phyloP scores from a whole-genome alignment of 2,329 filamentous ascomycete species.

The Paraconiothyrium brasiliense region DNA sequence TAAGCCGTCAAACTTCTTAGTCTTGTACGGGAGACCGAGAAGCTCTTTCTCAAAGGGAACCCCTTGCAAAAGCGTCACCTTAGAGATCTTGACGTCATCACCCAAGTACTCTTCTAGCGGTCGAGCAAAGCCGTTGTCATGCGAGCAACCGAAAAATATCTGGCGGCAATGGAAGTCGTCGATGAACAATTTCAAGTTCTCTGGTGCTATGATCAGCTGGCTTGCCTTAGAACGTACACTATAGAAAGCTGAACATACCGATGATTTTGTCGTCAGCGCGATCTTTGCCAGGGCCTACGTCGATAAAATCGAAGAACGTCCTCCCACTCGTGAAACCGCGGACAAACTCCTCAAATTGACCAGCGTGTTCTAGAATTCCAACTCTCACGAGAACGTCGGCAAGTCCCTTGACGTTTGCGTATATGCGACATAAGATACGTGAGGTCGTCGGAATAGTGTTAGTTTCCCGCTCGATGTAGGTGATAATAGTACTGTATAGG shows the following conservation, averaged over 20 bases:
- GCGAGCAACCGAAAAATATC: slow-evolving; percentile 67
- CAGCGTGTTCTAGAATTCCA: slow-evolving; percentile 55
- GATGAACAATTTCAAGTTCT: slow-evolving; percentile 64
- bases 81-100: slow-evolving; percentile 53
- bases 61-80: slow-evolving; percentile 66
- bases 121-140: slow-evolving; percentile 64
- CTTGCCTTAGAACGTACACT: neutral
- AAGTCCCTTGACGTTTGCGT: slow-evolving; percentile 63
- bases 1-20: slow-evolving; percentile 60
- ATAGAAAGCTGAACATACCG: slow-evolving; percentile 51
- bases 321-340: slow-evolving; percentile 64
- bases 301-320: slow-evolving; percentile 55
- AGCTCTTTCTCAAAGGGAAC: slow-evolving; percentile 65
- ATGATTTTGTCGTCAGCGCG: slow-evolving; percentile 57
- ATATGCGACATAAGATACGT: slow-evolving; percentile 63
- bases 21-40: slow-evolving; percentile 59
- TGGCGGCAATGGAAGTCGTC: slow-evolving; percentile 69
- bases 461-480: slow-evolving; percentile 51
- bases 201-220: slow-evolving; percentile 44
- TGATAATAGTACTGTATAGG: slow-evolving; percentile 55
- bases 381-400: slow-evolving; percentile 58
- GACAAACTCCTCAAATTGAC: slow-evolving; percentile 61
- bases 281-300: slow-evolving; percentile 58
- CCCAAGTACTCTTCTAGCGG: slow-evolving; percentile 61
- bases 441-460: slow-evolving; percentile 52